These are phyloP conservation scores for Anaeramoeba ignava DNA, from an alignment of 78 protist species.

Conservation along the genomic window DNA sequence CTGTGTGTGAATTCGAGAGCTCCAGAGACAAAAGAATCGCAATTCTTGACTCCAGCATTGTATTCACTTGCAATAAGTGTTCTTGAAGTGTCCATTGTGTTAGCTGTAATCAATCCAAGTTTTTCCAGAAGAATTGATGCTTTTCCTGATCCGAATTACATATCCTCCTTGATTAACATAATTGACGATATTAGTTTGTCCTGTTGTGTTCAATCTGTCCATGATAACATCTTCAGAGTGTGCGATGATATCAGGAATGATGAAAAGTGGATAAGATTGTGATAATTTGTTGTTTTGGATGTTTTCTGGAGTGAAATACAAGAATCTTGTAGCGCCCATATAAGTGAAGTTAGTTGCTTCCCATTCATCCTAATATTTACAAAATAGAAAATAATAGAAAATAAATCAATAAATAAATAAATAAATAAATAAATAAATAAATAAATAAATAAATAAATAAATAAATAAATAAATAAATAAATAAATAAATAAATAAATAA, in stretches of 20 bases:
- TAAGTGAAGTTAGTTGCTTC: background rate
- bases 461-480: no score
- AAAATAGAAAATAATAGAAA: no score
- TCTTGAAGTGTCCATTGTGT: background rate
- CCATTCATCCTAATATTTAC: background rate
- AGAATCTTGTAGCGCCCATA: background rate
- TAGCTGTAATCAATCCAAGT: background rate
- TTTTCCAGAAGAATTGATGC: background rate
- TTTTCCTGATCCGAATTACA: background rate
- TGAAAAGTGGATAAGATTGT: background rate
- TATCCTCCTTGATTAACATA: background rate
- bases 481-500: background rate
- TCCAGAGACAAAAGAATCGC: background rate
- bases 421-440: no score
- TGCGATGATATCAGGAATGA: background rate
- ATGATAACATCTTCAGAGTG: background rate
- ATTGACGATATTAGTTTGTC: background rate
- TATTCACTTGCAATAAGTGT: background rate
- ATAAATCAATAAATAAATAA: no score
- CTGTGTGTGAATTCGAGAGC: background rate
- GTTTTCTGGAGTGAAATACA: background rate
- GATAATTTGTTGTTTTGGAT: background rate
- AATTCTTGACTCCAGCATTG: background rate
- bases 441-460: no score
- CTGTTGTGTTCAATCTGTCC: background rate